These are phyloP conservation scores for Geosmithia morbida DNA, from an alignment of 2,329 filamentous ascomycete species.

Conservation along the genomic window DNA sequence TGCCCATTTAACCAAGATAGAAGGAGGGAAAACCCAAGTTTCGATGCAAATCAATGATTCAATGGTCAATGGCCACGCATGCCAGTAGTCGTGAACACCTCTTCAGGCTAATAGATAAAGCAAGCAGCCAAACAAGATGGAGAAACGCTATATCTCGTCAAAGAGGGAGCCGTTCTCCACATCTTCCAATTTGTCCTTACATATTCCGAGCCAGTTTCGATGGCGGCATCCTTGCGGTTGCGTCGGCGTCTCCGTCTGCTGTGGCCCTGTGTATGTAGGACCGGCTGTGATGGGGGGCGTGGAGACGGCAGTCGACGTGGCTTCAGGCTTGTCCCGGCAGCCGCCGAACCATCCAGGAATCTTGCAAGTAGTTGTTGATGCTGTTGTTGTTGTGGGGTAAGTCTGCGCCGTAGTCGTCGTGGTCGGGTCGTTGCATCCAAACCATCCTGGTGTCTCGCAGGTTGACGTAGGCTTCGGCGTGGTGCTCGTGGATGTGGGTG, in stretches of 20 bases:
- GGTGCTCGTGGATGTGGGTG: conserved; percentile 8
- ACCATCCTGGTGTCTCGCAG: conserved; percentile 41
- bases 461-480: conserved; percentile 13
- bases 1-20: neutral
- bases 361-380: conserved; percentile 9
- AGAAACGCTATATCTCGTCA: conserved; percentile 3
- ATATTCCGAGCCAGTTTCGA: conserved; percentile 4
- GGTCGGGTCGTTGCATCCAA: conserved; percentile 32
- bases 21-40: neutral
- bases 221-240: neutral
- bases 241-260: neutral
- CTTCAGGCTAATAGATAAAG: too few relatives aligned
- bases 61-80: too few relatives aligned
- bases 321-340: conserved; percentile 25
- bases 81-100: too few relatives aligned
- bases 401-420: conserved; percentile 9
- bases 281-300: conserved; percentile 3
- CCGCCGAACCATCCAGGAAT: conserved; percentile 39
- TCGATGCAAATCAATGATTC: neutral
- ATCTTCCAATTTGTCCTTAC: conserved; percentile 15
- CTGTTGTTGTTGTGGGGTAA: conserved; percentile 8
- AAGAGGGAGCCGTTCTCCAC: conserved; percentile 15
- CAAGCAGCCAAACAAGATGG: too few relatives aligned
- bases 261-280: neutral
- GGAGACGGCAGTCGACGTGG: conserved; percentile 8